A percentile compares a stretch with the other conserved stretches of the same genome.
These are phyloP conservation scores for Rugosomyces carneus DNA, from an alignment of 1,284 basidiomycete species.

Conservation along the genomic window DNA sequence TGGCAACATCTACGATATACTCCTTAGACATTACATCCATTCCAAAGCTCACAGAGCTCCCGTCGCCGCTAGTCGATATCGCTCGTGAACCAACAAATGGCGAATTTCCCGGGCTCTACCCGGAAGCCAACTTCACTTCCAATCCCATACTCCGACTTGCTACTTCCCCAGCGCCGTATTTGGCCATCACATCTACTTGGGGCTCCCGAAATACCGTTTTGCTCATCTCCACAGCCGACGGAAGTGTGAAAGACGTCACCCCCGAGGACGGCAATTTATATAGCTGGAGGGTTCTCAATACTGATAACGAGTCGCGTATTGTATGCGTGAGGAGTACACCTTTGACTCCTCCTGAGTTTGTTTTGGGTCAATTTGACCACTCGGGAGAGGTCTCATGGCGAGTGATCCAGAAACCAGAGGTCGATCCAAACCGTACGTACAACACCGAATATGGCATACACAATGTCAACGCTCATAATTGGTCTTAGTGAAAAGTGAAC, in stretches of 20 bases:
- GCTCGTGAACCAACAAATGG: conserved; percentile 32
- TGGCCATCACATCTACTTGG: conserved; percentile 47
- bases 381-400: conserved; percentile 32
- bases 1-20: conserved; percentile 49
- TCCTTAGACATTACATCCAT: conserved; percentile 28
- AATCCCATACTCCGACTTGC: conserved; percentile 36
- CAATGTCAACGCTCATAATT: not conserved
- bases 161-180: conserved; percentile 13
- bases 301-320: conserved; percentile 40
- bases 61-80: conserved; percentile 29
- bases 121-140: conserved; percentile 40
- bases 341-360: conserved; percentile 42
- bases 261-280: conserved; percentile 32
- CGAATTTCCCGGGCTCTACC: conserved; percentile 61
- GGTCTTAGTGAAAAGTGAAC: conserved; percentile 33
- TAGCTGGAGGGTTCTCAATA: conserved; percentile 50
- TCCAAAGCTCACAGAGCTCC: conserved; percentile 14
- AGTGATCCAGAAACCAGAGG: conserved; percentile 34
- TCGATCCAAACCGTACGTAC: conserved; percentile 35
- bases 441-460: not conserved
- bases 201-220: conserved; percentile 46
- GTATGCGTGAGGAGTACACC: conserved; percentile 49
- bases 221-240: conserved; percentile 31
- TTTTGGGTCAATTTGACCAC: conserved; percentile 37
- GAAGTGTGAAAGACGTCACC: conserved; percentile 37